Evolutionary conservation across 1,284 basidiomycete genomes (phyloP).

Genomic region (Puccinia coronata): DNA sequence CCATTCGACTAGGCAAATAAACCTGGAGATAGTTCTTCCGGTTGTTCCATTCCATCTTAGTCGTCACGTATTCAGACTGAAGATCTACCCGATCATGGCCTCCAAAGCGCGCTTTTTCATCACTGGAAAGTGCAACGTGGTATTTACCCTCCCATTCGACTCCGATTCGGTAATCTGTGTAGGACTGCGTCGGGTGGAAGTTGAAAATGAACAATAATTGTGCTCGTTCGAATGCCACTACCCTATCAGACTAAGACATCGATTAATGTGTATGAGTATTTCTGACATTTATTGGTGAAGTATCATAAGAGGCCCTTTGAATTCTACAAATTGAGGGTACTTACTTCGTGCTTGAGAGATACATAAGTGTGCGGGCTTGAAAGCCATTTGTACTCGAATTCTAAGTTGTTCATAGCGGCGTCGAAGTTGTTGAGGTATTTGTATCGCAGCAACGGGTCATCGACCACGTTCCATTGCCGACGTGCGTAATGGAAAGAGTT

Average conservation of each 20-base stretch:
- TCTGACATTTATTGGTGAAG: not conserved
- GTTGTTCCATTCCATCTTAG: conserved; percentile 84
- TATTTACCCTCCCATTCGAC: conserved; percentile 86
- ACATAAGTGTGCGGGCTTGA: conserved; percentile 82
- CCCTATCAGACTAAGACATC: conserved; percentile 68
- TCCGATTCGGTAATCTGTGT: conserved; percentile 88
- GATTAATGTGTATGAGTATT: not conserved
- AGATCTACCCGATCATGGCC: conserved; percentile 80
- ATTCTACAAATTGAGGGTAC: not conserved
- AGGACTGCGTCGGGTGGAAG: conserved; percentile 85
- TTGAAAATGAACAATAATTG: conserved; percentile 94
- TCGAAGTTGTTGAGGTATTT: conserved; percentile 92
- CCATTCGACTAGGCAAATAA: conserved; percentile 48
- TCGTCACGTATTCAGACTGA: conserved; percentile 73
- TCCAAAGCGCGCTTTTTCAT: conserved; percentile 76
- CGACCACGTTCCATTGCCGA: conserved; percentile 91
- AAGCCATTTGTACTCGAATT: conserved; percentile 80
- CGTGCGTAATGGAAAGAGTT: conserved; percentile 90
- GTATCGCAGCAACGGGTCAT: conserved; percentile 82
- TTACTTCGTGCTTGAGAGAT: conserved; percentile 82
- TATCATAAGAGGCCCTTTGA: not conserved
- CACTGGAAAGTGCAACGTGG: conserved; percentile 74
- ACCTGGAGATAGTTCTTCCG: conserved; percentile 80
- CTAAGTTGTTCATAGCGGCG: conserved; percentile 84
- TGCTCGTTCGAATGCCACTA: conserved; percentile 89